Percentiles rank a stretch among this genome's conserved stretches.
These are phyloP conservation scores for Phialophora verrucosa DNA, from an alignment of 2,329 filamentous ascomycete species.

Conservation along the genomic window DNA sequence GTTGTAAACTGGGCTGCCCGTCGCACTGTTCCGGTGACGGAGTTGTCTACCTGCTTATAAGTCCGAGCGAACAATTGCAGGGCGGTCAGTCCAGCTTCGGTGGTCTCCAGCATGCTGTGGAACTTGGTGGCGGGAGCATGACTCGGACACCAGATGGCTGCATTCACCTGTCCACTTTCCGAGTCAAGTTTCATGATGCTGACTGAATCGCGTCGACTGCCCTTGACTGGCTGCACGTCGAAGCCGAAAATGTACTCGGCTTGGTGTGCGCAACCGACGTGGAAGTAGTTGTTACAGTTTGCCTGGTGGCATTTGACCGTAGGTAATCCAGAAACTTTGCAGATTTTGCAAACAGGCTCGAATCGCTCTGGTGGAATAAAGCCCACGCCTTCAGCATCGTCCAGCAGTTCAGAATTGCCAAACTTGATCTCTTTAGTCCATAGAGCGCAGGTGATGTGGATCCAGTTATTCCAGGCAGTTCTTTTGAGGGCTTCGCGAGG, in stretches of 20 bases:
- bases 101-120: conserved; percentile 78
- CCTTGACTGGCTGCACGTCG: conserved; percentile 87
- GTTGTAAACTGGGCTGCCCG: conserved; percentile 75
- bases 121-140: conserved; percentile 68
- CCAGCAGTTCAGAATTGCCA: conserved; percentile 78
- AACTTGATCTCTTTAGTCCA: conserved; percentile 95
- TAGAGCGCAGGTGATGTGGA: conserved; percentile 90
- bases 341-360: conserved; percentile 80
- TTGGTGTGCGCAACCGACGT: conserved; percentile 89
- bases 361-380: conserved; percentile 76
- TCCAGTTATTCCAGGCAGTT: conserved; percentile 97
- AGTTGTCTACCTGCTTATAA: conserved; percentile 93
- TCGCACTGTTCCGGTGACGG: conserved; percentile 87
- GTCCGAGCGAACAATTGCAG: conserved; percentile 85
- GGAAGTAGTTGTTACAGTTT: conserved; percentile 63
- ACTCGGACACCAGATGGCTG: conserved; percentile 88
- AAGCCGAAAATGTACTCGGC: conserved; percentile 85
- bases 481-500: conserved; percentile 91
- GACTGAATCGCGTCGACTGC: conserved; percentile 79
- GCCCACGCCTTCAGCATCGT: conserved; percentile 87
- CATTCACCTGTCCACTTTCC: conserved; percentile 82
- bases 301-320: conserved; percentile 78
- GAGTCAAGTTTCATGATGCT: conserved; percentile 79
- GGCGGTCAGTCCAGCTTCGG: conserved; percentile 74
- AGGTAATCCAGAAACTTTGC: conserved; percentile 72